These are phyloP conservation scores for Eucalyptus leucophloia DNA, from an alignment of 345 rosid genomes.

Conservation along the genomic window DNA sequence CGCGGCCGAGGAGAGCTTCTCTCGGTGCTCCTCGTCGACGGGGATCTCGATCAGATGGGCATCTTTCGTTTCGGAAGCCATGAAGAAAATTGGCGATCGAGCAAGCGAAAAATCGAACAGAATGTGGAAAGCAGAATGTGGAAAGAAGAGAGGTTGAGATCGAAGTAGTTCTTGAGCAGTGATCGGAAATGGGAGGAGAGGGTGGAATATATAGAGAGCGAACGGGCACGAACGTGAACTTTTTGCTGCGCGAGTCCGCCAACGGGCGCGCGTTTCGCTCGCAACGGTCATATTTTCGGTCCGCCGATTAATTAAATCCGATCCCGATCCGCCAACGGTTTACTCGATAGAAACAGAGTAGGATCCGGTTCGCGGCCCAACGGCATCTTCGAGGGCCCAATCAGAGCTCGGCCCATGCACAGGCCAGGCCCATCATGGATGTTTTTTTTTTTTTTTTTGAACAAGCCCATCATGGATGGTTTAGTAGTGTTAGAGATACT, in stretches of 20 bases:
- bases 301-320: background rate
- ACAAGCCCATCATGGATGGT: background rate
- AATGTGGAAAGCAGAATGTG: background rate
- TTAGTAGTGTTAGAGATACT: background rate
- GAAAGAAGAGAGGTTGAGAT: background rate
- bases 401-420: background rate
- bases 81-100: background rate
- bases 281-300: background rate
- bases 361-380: background rate
- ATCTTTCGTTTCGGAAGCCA: conserved; percentile 24
- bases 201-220: background rate
- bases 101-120: background rate
- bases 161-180: background rate
- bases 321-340: background rate
- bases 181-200: background rate
- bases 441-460: too few relatives aligned
- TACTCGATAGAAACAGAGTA: background rate
- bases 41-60: conserved; percentile 84
- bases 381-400: background rate
- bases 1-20: conserved; percentile 20
- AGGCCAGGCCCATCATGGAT: background rate
- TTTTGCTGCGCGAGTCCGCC: background rate
- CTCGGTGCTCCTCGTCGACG: conserved; percentile 58
- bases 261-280: background rate
- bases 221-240: background rate